Evolutionary conservation across 1,284 basidiomycete species (phyloP).

Genomic region (Cystobasidium slooffiae): DNA sequence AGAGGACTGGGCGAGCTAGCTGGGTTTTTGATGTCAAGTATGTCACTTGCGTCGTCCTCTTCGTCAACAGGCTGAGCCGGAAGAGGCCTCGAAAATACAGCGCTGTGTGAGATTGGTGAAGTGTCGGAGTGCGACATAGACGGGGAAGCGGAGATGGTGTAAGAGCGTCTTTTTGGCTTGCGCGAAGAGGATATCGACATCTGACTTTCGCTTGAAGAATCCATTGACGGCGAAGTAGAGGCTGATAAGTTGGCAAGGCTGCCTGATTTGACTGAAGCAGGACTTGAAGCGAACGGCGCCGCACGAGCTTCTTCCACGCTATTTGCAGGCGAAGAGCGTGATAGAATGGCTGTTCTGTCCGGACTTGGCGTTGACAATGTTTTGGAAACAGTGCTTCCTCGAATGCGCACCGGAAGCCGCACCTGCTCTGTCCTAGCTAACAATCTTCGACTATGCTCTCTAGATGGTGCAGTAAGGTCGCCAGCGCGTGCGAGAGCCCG

Average conservation of each 20-base stretch:
- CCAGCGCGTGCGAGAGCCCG: slow-evolving; percentile 9
- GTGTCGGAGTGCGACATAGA: neutral
- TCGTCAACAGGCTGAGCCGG: neutral
- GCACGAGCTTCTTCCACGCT: neutral
- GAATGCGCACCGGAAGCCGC: neutral
- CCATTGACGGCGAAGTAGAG: neutral
- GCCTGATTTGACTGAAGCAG: slow-evolving; percentile 13
- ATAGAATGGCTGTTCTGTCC: neutral
- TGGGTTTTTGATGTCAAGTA: slow-evolving; percentile 3
- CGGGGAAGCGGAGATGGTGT: slow-evolving; percentile 22
- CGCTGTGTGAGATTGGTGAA: neutral
- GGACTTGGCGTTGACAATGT: slow-evolving; percentile 14
- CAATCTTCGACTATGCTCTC: neutral
- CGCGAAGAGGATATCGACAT: neutral
- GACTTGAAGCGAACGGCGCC: slow-evolving; percentile 17
- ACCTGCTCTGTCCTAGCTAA: slow-evolving; percentile 14
- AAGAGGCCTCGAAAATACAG: neutral
- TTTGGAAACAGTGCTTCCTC: slow-evolving; percentile 10
- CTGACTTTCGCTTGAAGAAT: slow-evolving; percentile 6
- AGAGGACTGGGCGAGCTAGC: neutral
- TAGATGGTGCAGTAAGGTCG: neutral
- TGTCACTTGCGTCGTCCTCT: neutral
- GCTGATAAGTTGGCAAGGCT: neutral
- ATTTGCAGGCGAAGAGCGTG: neutral
- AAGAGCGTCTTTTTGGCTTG: slow-evolving; percentile 18